Evolutionary conservation across 192 early-diverging fungal genomes (phyloP).

Genomic region (Coemansia sp.): DNA sequence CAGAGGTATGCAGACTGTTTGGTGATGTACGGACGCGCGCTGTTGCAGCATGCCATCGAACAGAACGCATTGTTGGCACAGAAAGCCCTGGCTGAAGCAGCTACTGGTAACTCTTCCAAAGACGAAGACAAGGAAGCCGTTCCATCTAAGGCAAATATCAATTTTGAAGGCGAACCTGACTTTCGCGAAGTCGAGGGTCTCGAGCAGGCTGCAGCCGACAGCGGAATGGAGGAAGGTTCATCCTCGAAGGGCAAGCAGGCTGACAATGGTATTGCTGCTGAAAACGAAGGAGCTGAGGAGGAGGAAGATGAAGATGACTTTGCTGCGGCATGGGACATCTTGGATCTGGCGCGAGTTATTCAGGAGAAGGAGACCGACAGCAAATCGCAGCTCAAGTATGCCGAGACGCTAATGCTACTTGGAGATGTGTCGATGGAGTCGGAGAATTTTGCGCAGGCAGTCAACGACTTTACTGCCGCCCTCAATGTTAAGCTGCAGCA

Average conservation of each 20-base stretch:
- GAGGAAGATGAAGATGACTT: slow-evolving; percentile 61
- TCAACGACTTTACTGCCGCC: slow-evolving; percentile 42
- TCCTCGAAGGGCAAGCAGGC: slow-evolving; percentile 50
- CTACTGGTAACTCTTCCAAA: slow-evolving; percentile 31
- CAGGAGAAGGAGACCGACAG: slow-evolving; percentile 60
- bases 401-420: slow-evolving; percentile 58
- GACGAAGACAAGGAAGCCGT: slow-evolving; percentile 10
- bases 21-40: slow-evolving; percentile 71
- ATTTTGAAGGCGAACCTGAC: slow-evolving; percentile 68
- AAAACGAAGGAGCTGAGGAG: slow-evolving; percentile 45
- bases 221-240: slow-evolving; percentile 31
- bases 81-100: slow-evolving; percentile 51
- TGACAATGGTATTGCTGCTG: slow-evolving; percentile 17
- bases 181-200: slow-evolving; percentile 47
- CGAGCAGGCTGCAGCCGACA: slow-evolving; percentile 8
- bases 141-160: slow-evolving; percentile 55
- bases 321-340: slow-evolving; percentile 77
- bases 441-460: slow-evolving; percentile 60
- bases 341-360: slow-evolving; percentile 82
- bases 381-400: slow-evolving; percentile 67
- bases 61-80: slow-evolving; percentile 74
- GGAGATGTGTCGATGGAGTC: slow-evolving; percentile 89
- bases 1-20: slow-evolving; percentile 67
- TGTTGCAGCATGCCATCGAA: slow-evolving; percentile 72
- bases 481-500: slow-evolving; percentile 35